Evolutionary conservation across 352 stramenopile species (phyloP).

Genomic region (Elongisporangium senticosum): DNA sequence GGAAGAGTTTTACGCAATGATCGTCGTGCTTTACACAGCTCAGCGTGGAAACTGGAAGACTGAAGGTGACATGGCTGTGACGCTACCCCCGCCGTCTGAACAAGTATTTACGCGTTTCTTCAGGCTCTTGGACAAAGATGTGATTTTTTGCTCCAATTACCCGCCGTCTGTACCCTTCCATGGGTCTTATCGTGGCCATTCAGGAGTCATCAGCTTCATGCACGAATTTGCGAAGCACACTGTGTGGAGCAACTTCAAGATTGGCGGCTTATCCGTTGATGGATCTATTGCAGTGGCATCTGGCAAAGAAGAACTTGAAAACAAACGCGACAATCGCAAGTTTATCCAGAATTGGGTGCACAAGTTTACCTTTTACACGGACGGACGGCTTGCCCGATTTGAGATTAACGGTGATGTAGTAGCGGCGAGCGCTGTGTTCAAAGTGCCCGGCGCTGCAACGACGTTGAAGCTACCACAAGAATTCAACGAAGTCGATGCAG

Average conservation of each 20-base stretch:
- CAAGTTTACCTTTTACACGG: constrained; percentile 86
- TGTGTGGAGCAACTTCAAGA: constrained; percentile 85
- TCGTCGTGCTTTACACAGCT: constrained; percentile 82
- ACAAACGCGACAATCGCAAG: constrained; percentile 73
- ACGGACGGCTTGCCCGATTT: constrained; percentile 78
- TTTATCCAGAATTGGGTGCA: constrained; percentile 89
- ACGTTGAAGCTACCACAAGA: constrained; percentile 85
- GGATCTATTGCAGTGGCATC: constrained; percentile 78
- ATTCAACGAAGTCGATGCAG: constrained; percentile 83
- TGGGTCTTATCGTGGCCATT: constrained; percentile 68
- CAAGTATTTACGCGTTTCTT: constrained; percentile 88
- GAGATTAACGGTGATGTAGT: constrained; percentile 88
- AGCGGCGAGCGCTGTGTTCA: constrained; percentile 81
- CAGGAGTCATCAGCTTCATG: constrained; percentile 70
- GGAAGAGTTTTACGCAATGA: constrained; percentile 88
- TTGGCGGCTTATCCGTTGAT: constrained; percentile 77
- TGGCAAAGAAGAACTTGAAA: constrained; percentile 83
- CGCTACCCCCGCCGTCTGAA: constrained; percentile 73
- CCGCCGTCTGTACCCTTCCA: constrained; percentile 85
- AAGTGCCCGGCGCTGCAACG: constrained; percentile 75
- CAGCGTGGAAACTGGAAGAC: constrained; percentile 76
- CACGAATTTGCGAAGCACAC: constrained; percentile 77
- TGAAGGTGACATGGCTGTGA: constrained; percentile 85
- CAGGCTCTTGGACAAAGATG: constrained; percentile 74
- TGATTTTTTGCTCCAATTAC: constrained; percentile 88